These are phyloP conservation scores for Aspergillus amoenus DNA, from an alignment of 2,329 filamentous ascomycete species.

Conservation along the genomic window DNA sequence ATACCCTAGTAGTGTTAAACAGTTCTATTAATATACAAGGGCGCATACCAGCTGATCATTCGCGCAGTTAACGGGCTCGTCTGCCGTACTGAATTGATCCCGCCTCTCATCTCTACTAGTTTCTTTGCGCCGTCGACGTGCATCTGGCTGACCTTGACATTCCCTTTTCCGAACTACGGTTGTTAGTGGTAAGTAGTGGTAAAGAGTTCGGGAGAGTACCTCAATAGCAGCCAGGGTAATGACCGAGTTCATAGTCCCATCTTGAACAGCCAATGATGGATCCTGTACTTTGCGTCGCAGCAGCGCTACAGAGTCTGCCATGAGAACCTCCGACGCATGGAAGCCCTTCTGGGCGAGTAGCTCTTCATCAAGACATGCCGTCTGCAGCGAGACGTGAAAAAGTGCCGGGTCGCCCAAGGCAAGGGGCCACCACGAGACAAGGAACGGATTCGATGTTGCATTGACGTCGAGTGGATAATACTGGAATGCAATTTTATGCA, in stretches of 20 bases:
- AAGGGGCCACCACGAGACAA: conserved; percentile 61
- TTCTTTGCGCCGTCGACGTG: conserved; percentile 53
- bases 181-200: background rate
- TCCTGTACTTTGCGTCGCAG: conserved; percentile 53
- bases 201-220: conserved; percentile 30
- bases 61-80: conserved; percentile 55
- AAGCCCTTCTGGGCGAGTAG: conserved; percentile 54
- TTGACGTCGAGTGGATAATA: conserved; percentile 60
- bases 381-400: conserved; percentile 61
- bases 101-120: conserved; percentile 52
- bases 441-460: conserved; percentile 56
- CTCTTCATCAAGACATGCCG: conserved; percentile 58
- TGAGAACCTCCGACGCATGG: conserved; percentile 54
- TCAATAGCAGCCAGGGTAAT: conserved; percentile 60
- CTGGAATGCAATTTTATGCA: conserved; percentile 59
- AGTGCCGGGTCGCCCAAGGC: conserved; percentile 57
- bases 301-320: conserved; percentile 57
- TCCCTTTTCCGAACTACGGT: conserved; percentile 54
- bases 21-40: too few relatives aligned
- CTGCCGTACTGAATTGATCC: conserved; percentile 49
- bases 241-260: conserved; percentile 58
- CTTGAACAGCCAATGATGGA: conserved; percentile 49
- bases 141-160: conserved; percentile 45
- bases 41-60: conserved; percentile 54
- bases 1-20: conserved; percentile 48